Evolutionary conservation across 176 grass and related monocot species (phyloP).

Genomic region (Rhynchospora tenuis): DNA sequence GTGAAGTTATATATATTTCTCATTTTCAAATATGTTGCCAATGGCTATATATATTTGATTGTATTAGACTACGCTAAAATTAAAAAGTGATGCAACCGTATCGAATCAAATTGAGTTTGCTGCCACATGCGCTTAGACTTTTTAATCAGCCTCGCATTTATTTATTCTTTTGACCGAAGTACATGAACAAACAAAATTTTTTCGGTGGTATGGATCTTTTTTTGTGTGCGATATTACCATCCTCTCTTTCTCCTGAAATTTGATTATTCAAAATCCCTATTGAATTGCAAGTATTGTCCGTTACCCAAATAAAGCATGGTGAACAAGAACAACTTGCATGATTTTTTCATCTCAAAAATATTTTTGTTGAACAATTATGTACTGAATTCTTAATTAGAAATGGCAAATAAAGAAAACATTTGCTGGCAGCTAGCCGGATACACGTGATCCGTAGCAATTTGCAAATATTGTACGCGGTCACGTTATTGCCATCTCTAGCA

Average conservation of each 20-base stretch:
- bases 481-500: not conserved
- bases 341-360: not conserved
- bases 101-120: too few relatives aligned
- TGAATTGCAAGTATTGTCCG: not conserved
- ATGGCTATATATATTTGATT: too few relatives aligned
- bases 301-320: not conserved
- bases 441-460: not conserved
- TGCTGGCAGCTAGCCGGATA: not conserved
- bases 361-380: not conserved
- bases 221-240: not conserved
- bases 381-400: not conserved
- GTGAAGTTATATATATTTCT: too few relatives aligned
- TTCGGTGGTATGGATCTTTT: not conserved
- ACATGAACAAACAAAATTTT: not conserved
- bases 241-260: not conserved
- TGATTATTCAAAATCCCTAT: not conserved
- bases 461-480: not conserved
- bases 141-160: too few relatives aligned
- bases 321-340: not conserved
- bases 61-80: too few relatives aligned
- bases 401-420: not conserved
- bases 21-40: too few relatives aligned
- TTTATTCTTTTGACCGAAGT: not conserved
- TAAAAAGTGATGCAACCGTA: too few relatives aligned
- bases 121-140: too few relatives aligned